phyloP scores from a whole-genome alignment of 257 asterid species.

The Nicotiana tabacum region DNA sequence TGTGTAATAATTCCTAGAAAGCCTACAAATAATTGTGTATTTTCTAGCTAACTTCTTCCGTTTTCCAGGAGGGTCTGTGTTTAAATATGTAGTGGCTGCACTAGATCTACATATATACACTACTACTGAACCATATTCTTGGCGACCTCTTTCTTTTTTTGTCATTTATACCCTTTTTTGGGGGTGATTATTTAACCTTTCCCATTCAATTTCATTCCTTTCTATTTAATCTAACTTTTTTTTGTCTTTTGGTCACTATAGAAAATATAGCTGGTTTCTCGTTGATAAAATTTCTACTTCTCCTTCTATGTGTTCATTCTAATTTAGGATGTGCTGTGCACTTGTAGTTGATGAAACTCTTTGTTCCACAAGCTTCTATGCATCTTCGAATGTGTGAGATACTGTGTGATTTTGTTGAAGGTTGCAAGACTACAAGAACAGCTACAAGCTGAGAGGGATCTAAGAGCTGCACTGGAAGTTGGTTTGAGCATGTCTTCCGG shows the following conservation, averaged over 20 bases:
- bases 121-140: not conserved
- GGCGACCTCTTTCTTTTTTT: not conserved
- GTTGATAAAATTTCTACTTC: not conserved
- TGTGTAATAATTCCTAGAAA: not conserved
- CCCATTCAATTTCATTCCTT: not conserved
- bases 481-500: slow-evolving; percentile 96
- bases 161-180: not conserved
- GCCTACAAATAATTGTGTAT: not conserved
- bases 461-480: slow-evolving; percentile 90
- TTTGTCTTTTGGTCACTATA: not conserved
- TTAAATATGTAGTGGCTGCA: not conserved
- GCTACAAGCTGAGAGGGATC: slow-evolving; percentile 94
- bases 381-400: not conserved
- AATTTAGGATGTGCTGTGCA: not conserved
- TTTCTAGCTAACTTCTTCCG: not conserved
- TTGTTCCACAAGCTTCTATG: not conserved
- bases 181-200: not conserved
- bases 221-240: not conserved
- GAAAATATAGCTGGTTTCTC: not conserved
- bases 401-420: slow-evolving; percentile 32
- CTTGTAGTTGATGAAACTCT: not conserved
- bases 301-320: not conserved
- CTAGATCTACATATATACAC: not conserved
- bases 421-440: slow-evolving; percentile 95
- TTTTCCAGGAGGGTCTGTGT: not conserved